phyloP scores from a whole-genome alignment of 768 basidiomycete genomes.

The Phallus indusiatus region DNA sequence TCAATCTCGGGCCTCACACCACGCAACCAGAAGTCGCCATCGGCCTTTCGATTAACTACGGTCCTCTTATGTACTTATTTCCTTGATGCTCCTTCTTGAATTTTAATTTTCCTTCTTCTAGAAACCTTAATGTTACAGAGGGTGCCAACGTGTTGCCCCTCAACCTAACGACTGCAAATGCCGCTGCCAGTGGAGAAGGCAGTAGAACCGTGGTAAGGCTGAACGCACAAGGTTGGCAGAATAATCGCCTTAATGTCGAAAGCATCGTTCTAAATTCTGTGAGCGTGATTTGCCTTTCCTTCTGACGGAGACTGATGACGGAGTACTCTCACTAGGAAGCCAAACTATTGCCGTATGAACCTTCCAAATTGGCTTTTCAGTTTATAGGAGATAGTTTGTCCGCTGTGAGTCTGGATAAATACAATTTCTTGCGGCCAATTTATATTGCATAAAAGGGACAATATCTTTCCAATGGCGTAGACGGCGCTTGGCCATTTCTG shows the following conservation, averaged over 20 bases:
- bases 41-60: constrained; percentile 42
- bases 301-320: background rate
- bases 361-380: constrained; percentile 38
- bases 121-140: constrained; percentile 35
- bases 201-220: constrained; percentile 30
- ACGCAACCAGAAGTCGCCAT: constrained; percentile 36
- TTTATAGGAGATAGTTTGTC: constrained; percentile 53
- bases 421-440: background rate
- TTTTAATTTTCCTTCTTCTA: background rate
- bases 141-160: constrained; percentile 39
- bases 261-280: constrained; percentile 37
- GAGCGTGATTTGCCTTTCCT: constrained; percentile 2
- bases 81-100: background rate
- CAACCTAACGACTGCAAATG: background rate
- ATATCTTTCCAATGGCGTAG: constrained; percentile 41
- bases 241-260: constrained; percentile 46
- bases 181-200: background rate
- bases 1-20: constrained; percentile 42
- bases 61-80: constrained; percentile 23
- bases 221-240: constrained; percentile 50
- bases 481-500: constrained; percentile 50
- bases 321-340: constrained; percentile 30
- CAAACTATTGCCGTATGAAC: constrained; percentile 33
- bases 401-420: constrained; percentile 27
- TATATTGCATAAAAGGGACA: constrained; percentile 33